Percentiles rank a stretch among this genome's conserved stretches.
Conservation (phyloP, 2,329 filamentous ascomycete species). For the Drechslerella stenobrocha region DNA sequence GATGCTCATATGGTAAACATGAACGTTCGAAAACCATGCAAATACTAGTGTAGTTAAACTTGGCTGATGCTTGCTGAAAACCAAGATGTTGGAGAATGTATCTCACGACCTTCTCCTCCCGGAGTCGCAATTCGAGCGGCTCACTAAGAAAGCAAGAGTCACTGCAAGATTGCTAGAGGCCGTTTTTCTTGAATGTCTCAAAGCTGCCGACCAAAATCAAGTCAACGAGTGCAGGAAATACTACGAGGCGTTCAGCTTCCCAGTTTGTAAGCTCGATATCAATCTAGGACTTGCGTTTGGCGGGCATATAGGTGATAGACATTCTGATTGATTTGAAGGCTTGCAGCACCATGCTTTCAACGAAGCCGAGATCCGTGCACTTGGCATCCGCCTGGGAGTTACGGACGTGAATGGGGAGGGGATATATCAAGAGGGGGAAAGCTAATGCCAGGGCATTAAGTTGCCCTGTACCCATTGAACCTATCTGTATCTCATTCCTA, state of each 20-base stretch:
- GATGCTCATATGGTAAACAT: slow-evolving; percentile 18
- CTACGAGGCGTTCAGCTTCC: slow-evolving; percentile 29
- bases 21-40: background rate
- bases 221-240: slow-evolving; percentile 19
- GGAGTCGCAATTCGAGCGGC: slow-evolving; percentile 23
- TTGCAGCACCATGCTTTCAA: slow-evolving; percentile 32
- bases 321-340: slow-evolving; percentile 12
- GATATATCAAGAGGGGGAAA: background rate
- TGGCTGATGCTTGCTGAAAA: background rate
- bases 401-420: background rate
- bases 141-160: slow-evolving; percentile 23
- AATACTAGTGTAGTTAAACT: background rate
- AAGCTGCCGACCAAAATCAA: background rate
- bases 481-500: no score
- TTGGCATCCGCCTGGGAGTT: slow-evolving; percentile 10
- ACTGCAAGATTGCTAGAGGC: slow-evolving; percentile 24
- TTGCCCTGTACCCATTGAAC: no score
- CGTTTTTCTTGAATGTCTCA: slow-evolving; percentile 15
- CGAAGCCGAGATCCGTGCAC: slow-evolving; percentile 4
- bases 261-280: slow-evolving; percentile 15
- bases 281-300: background rate
- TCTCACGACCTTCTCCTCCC: slow-evolving; percentile 24
- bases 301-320: background rate
- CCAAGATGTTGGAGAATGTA: slow-evolving; percentile 12
- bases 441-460: no score